Evolutionary conservation across 345 rosid species (phyloP), one percentile per base, ranked within the genome.

Genomic region (Conringia planisiliqua): DNA sequence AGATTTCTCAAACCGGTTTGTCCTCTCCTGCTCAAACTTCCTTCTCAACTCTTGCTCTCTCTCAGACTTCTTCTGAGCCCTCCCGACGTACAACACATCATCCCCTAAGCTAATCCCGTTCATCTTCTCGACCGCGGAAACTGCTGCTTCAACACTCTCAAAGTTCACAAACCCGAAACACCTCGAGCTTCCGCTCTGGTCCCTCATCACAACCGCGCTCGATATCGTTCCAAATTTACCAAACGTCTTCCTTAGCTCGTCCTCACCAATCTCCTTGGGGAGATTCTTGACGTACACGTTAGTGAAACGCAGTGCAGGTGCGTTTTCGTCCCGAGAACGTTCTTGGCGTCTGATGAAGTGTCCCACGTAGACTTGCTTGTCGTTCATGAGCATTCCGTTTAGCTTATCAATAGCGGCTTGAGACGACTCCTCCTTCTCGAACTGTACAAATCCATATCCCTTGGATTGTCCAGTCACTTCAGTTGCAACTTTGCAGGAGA

Each of bases 121-220:
- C 78, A 90, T 58, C 58, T 75, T 85, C 74, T 88, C 93, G 29
- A 82, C 86, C 1, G 91, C 93, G 10, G 10, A 35, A 14, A 55
- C 36, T 29, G 82, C 83, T 56, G 96, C 96, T 0, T 82, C 74
- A 20, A 82, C 89, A 40, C 17, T 77, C 74, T 84, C 80, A 9
- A 84, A 90, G 74, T 86, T 88, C 13, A 90, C 91, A 76, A 90
- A 90, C 44, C 91, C 96, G 22, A 90, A 90, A 57, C 90, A 79
- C 75, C 85, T 88, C 26, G 93, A 86, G 62, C 68, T 84, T 24
- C 93, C 96, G 68, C 61, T 77, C 55, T 73, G 73, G 46, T 88
- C 93, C 79, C 68, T 88, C 87, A 85, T 81, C 71, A 90, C 81
- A 67, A 85, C 67, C 8, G 87, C 87, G 70, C 91, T 88, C 27